Evolutionary conservation across 495 filamentous ascomycete genomes (phyloP).

Genomic region (Podospora pseudopauciseta): DNA sequence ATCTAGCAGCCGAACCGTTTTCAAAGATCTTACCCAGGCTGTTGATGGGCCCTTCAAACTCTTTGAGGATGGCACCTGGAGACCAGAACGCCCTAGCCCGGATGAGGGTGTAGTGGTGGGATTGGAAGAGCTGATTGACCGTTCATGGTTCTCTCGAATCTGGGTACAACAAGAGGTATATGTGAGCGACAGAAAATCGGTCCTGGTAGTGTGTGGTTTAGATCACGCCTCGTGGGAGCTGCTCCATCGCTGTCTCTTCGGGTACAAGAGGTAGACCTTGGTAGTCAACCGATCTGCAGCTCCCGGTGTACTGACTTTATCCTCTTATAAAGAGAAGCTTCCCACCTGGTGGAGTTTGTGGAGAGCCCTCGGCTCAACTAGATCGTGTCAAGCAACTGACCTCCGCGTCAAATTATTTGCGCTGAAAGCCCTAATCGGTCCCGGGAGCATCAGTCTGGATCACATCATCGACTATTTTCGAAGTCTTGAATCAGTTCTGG

Average conservation of each 20-base stretch:
- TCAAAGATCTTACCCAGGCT: background rate
- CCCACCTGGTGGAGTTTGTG: no score
- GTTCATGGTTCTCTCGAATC: background rate
- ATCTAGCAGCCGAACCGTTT: background rate
- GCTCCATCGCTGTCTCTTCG: background rate
- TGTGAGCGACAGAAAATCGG: constrained; percentile 18
- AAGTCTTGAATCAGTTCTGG: background rate
- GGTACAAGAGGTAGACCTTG: background rate
- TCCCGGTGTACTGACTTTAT: no score
- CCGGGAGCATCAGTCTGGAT: background rate
- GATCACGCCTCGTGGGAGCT: background rate
- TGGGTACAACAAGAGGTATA: background rate
- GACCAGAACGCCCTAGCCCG: background rate
- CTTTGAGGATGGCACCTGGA: background rate
- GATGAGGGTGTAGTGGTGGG: background rate
- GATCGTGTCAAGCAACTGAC: background rate
- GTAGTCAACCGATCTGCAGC: background rate
- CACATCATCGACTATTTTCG: background rate
- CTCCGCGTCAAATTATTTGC: background rate
- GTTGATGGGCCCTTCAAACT: background rate
- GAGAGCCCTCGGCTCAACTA: background rate
- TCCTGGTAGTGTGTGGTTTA: constrained; percentile 27
- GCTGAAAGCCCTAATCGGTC: background rate
- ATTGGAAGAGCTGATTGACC: background rate
- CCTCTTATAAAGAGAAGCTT: no score